Evolutionary conservation across 129 eudicot species (phyloP), one percentile per base, ranked within the genome.

Genomic region (Artemisia annua): DNA sequence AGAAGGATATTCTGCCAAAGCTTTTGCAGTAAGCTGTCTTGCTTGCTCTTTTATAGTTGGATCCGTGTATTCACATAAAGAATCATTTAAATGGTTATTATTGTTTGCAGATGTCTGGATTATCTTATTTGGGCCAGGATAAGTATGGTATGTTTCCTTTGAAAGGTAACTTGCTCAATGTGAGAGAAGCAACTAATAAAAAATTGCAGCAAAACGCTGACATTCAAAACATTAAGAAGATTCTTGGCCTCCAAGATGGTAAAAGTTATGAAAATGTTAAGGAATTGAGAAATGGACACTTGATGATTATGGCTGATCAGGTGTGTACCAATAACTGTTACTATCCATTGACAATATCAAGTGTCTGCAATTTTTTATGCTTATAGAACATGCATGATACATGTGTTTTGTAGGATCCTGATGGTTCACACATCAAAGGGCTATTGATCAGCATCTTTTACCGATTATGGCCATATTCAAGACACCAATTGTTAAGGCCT

Each of bases 271-370:
- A 88, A 6, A 72, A 72, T 78, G 84, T 81, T 24, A 90, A 90
- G 81, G 82, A 89, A 13, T 64, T 94, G 48, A 78, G 97, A 83
- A 89, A 93, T 75, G 98, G 98, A 2, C 97, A 93, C 75, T 71
- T 93, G 77, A 93, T 93, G 97, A 89, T 94, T 14, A 94, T 94
- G 98, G 84, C 98, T 22, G 97, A 94, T 90, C 97, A 94, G 97
- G 98, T 87, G 11, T 48, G n/a, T 50, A 39, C 50, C 71, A 13
- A 68, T 11, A 11, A 61, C 39, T 6, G 0, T 66, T 35, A 0
- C 7, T 24, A 19, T 19, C 43, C 63, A 30, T 53, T 8, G 1
- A 43, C 19, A 19, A n/a, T 50, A 14, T 18, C 9, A 10, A 2
- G 28, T 43, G 10, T 39, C 13, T 50, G 14, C 11, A 19, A 19